Evolutionary conservation across 2,329 filamentous ascomycete genomes (phyloP).

Genomic region (Diaporthe amygdali): DNA sequence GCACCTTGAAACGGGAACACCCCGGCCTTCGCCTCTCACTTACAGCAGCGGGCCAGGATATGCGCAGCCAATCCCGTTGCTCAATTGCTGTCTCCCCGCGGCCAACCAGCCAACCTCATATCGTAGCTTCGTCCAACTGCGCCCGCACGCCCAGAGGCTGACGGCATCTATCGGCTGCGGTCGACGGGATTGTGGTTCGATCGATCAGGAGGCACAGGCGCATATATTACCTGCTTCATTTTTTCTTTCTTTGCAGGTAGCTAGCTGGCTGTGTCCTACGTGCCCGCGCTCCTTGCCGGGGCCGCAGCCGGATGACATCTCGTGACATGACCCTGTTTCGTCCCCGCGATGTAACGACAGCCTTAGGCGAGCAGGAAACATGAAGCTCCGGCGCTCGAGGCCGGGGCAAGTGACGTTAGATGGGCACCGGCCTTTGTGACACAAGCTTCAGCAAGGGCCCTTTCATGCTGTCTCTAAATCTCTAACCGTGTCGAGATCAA

Average conservation of each 20-base stretch:
- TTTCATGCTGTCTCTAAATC: background rate
- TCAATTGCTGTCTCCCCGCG: background rate
- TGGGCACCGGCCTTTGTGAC: background rate
- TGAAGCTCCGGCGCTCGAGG: background rate
- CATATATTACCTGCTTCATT: background rate
- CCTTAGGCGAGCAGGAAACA: background rate
- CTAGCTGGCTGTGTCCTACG: background rate
- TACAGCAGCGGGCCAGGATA: background rate
- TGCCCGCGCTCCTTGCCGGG: background rate
- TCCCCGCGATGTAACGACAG: constrained; percentile 4
- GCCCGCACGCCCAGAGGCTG: background rate
- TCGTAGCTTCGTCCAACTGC: too few species aligned
- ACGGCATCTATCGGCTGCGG: background rate
- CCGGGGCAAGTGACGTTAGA: background rate
- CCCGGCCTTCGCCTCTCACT: background rate
- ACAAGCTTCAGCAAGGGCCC: background rate
- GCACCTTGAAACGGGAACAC: constrained; percentile 3
- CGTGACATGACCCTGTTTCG: background rate
- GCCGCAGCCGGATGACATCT: background rate
- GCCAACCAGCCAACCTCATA: background rate
- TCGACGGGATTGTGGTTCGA: background rate
- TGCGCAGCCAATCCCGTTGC: background rate
- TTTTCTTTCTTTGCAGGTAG: background rate
- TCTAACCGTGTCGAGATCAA: background rate
- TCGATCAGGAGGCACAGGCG: background rate